Percentiles rank a stretch among this genome's conserved stretches.
These are phyloP conservation scores for Auxenochlorella pyrenoidosa DNA, from an alignment of 139 green algal genomes.

Conservation along the genomic window DNA sequence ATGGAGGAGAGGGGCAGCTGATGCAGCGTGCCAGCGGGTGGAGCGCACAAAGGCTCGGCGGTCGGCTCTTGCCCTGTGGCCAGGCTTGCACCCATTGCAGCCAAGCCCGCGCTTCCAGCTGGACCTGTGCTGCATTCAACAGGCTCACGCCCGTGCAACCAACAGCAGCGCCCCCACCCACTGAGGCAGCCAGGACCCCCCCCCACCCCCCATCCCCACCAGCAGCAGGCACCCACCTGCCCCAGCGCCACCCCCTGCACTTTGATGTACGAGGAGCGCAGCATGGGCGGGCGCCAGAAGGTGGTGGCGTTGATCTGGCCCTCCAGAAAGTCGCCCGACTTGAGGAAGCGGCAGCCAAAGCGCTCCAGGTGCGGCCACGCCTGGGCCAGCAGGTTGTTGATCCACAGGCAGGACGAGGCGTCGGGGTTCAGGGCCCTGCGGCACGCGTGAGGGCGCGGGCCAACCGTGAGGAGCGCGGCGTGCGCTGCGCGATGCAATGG, in stretches of 20 bases:
- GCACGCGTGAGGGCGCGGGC: background rate
- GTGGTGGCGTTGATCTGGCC: constrained; percentile 32
- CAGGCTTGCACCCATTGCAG: too few relatives aligned
- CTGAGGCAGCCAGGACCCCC: background rate
- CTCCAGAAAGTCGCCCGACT: constrained; percentile 33
- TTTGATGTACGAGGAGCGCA: constrained; percentile 12
- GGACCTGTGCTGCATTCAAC: too few relatives aligned
- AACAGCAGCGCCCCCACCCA: background rate
- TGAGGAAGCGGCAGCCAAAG: constrained; percentile 19
- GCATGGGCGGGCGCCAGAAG: constrained; percentile 43
- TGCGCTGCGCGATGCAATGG: too few relatives aligned
- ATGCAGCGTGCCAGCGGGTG: background rate
- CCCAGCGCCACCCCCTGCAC: constrained; percentile 36
- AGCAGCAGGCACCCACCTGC: constrained; percentile 24
- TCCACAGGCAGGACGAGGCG: background rate
- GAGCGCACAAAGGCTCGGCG: background rate
- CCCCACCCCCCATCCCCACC: constrained; percentile 13
- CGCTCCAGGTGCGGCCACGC: constrained; percentile 40
- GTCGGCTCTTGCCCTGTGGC: too few relatives aligned
- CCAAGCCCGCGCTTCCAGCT: too few relatives aligned
- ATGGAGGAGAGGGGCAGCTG: background rate
- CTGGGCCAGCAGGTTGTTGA: constrained; percentile 25
- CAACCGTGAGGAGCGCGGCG: background rate
- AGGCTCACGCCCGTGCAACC: too few relatives aligned
- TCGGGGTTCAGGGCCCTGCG: background rate